Evolutionary conservation across 2,329 filamentous ascomycete genomes (phyloP).

Genomic region (Cercospora citrullina): DNA sequence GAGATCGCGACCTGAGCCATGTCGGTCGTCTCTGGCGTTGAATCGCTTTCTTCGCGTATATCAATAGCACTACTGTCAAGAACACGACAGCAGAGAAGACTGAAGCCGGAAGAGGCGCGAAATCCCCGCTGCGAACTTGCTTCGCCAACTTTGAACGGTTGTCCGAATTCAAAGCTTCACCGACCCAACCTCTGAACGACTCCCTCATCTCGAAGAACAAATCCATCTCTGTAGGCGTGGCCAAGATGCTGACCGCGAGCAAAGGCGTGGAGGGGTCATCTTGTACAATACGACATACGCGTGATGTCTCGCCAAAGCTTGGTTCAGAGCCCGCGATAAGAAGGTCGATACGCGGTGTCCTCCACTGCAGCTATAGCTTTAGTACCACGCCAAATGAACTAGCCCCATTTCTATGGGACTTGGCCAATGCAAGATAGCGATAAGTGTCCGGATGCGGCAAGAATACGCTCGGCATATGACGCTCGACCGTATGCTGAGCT

Average conservation of each 20-base stretch:
- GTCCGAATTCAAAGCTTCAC: neutral
- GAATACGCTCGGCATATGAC: neutral
- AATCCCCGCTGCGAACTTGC: neutral
- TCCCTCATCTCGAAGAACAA: neutral
- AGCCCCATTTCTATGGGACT: neutral
- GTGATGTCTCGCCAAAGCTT: slow-evolving; percentile 2
- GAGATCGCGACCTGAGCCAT: slow-evolving; percentile 31
- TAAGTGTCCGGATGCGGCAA: slow-evolving; percentile 7
- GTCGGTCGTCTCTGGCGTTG: slow-evolving; percentile 1
- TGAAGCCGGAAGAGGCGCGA: neutral
- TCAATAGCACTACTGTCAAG: neutral
- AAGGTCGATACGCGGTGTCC: slow-evolving; percentile 4
- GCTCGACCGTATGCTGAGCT: neutral
- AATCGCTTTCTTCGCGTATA: neutral
- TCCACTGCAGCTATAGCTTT: slow-evolving; percentile 6
- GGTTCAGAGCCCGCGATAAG: slow-evolving; percentile 11
- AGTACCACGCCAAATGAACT: neutral
- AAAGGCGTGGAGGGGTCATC: neutral
- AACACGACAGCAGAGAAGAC: neutral
- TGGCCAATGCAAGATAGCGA: slow-evolving; percentile 5
- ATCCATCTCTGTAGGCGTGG: neutral
- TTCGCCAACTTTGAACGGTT: neutral
- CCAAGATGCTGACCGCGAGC: neutral
- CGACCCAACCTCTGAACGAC: neutral
- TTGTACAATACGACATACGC: neutral